Evolutionary conservation across 495 filamentous ascomycete species (phyloP).

Genomic region (Darksidea phi): DNA sequence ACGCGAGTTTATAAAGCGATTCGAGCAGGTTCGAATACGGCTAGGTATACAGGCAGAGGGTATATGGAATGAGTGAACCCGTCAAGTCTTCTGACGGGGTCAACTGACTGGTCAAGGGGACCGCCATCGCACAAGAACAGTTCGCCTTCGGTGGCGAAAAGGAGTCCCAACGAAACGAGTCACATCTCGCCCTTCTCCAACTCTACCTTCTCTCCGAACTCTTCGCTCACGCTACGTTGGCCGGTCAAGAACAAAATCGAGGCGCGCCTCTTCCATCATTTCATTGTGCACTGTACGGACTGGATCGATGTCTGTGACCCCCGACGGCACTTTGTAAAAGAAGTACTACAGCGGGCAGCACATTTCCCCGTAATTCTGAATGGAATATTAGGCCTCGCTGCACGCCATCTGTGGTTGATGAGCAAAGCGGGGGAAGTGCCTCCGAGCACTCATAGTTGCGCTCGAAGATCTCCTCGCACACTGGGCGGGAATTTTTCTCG

Average conservation of each 20-base stretch:
- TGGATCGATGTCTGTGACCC: conserved; percentile 24
- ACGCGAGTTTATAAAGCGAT: no score
- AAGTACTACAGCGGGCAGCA: conserved; percentile 17
- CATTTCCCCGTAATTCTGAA: conserved; percentile 19
- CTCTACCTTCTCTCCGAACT: conserved; percentile 12
- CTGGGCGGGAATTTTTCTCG: conserved; percentile 23
- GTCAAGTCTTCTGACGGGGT: no score
- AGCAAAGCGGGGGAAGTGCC: conserved; percentile 7
- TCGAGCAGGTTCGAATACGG: no score
- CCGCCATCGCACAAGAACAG: no score
- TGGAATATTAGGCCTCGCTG: conserved; percentile 14
- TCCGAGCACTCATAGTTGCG: conserved; percentile 14
- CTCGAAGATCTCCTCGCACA: conserved; percentile 23
- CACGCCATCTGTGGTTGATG: conserved; percentile 22
- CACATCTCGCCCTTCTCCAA: conserved; percentile 22
- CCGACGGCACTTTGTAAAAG: conserved; percentile 19
- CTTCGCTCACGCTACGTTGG: conserved; percentile 12
- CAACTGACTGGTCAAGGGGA: no score
- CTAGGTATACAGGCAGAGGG: no score
- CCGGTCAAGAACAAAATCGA: conserved; percentile 15
- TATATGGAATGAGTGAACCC: no score
- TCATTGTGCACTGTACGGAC: conserved; percentile 17
- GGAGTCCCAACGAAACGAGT: neutral
- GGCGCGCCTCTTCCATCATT: conserved; percentile 20
- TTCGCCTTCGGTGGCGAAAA: no score